Evolutionary conservation across 2,329 filamentous ascomycete genomes (phyloP), one percentile per base, ranked within the genome.

Genomic region (Lasiodiplodia gonubiensis): DNA sequence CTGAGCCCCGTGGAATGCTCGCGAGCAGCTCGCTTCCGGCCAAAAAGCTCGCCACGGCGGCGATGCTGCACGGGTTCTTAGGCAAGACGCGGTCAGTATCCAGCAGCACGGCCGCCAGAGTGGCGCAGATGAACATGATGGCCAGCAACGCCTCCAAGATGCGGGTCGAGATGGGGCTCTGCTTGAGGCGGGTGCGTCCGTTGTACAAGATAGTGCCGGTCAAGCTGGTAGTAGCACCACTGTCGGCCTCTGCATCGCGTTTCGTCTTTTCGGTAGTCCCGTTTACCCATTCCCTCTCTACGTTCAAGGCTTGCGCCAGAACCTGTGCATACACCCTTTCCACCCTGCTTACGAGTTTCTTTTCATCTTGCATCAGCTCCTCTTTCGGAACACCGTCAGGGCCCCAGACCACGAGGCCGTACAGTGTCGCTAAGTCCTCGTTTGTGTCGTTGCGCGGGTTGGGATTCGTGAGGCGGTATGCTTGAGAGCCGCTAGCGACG

Each of bases 41-140:
- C 30, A 64, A 21, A 30, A 64, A 33, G n/a, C 46, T 51, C 14
- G 33, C 39, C 27, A 51, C 33, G 10, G 60, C 60, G n/a, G 27
- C 60, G 6, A 64, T 27, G n/a, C 60, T 52, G 11, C 60, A 37
- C 21, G 60, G 60, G n/a, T 52, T 46, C 16, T 64, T 52, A 1
- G 46, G 60, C 30, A 64, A 4, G 2, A 52, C 30, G 3, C 25
- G 6, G 8, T 21, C 3, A 4, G 30, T n/a, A 30, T 42, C 60
- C 30, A 37, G 11, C 18, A 64, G 60, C 12, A 18, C 35, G 16
- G 35, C 35, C 4, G 60, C 10, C 12, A 64, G 30, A 7, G 12
- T n/a, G n/a, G 46, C 46, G 46, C 42, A 64, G 10, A 27, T 33
- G 30, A 52, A 42, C 42, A 64, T 52, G n/a, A 10, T 30, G 10